A percentile compares a stretch with the other conserved stretches of the same genome.
These are phyloP conservation scores for Calophaca sinica DNA, from an alignment of 306 rosid species.

Conservation along the genomic window DNA sequence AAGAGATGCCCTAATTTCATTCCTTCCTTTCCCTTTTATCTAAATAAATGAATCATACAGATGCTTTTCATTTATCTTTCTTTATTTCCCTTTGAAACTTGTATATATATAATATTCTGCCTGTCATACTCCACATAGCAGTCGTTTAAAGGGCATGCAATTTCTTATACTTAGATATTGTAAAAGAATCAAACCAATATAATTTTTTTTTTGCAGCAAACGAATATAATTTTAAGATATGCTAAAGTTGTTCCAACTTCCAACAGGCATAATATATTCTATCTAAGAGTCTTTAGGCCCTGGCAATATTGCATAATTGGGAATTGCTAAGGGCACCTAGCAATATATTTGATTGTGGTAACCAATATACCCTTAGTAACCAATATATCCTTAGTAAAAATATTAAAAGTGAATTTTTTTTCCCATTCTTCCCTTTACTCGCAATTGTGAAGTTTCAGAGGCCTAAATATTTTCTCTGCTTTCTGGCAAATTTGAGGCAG, in stretches of 20 bases:
- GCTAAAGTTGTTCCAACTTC: constrained; percentile 45
- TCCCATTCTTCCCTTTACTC: too few relatives aligned
- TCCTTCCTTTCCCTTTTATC: constrained; percentile 9
- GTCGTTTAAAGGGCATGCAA: constrained; percentile 47
- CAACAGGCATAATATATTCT: constrained; percentile 36
- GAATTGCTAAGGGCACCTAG: too few relatives aligned
- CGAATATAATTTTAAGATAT: constrained; percentile 47
- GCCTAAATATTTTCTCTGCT: too few relatives aligned
- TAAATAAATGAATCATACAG: constrained; percentile 32
- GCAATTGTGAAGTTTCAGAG: too few relatives aligned
- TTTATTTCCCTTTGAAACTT: constrained; percentile 36
- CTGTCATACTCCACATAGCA: constrained; percentile 40
- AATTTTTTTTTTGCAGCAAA: not conserved
- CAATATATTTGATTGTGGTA: too few relatives aligned
- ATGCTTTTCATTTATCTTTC: constrained; percentile 47
- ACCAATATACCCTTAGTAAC: too few relatives aligned
- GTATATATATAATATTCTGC: constrained; percentile 48
- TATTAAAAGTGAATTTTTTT: too few relatives aligned
- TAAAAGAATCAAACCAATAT: constrained; percentile 44
- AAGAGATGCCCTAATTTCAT: constrained; percentile 61
- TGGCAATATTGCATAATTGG: constrained; percentile 5
- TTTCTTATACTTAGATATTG: constrained; percentile 47
- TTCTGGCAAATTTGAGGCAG: too few relatives aligned
- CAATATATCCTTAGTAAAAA: too few relatives aligned
- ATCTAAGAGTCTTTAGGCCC: constrained; percentile 24